Evolutionary conservation across 129 eudicot species (phyloP).

Genomic region (Solidago caesia): DNA sequence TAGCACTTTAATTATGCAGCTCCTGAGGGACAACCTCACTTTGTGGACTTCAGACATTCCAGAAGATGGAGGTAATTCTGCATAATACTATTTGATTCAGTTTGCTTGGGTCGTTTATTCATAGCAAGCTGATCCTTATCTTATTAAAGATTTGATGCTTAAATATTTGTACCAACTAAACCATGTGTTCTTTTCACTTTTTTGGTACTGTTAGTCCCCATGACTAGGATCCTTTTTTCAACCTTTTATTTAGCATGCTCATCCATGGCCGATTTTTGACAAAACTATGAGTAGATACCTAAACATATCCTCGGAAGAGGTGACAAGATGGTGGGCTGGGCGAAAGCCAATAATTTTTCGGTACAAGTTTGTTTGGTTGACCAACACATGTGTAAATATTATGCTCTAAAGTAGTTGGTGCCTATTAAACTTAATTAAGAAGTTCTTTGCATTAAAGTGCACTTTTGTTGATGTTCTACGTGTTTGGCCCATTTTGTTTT

Average conservation of each 20-base stretch:
- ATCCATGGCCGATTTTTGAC: neutral
- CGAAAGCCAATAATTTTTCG: neutral
- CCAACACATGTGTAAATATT: no score
- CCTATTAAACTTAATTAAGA: neutral
- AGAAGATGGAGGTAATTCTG: conserved; percentile 47
- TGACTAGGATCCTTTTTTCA: neutral
- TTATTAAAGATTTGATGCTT: neutral
- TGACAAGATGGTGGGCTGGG: neutral
- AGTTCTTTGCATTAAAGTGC: neutral
- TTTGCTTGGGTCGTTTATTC: neutral
- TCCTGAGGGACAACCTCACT: conserved; percentile 53
- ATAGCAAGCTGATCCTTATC: neutral
- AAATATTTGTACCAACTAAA: neutral
- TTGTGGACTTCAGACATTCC: conserved; percentile 59
- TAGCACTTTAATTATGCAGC: conserved; percentile 57
- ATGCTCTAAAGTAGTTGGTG: neutral
- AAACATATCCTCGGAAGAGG: neutral
- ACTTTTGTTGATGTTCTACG: neutral
- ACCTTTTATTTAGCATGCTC: neutral
- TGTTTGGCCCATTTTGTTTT: neutral
- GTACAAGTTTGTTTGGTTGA: neutral
- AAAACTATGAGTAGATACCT: neutral
- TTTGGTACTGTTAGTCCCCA: neutral
- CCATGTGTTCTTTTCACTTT: neutral
- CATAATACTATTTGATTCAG: neutral